Evolutionary conservation across 2,329 filamentous ascomycete species (phyloP).

Genomic region (Elsinoe arachidis): DNA sequence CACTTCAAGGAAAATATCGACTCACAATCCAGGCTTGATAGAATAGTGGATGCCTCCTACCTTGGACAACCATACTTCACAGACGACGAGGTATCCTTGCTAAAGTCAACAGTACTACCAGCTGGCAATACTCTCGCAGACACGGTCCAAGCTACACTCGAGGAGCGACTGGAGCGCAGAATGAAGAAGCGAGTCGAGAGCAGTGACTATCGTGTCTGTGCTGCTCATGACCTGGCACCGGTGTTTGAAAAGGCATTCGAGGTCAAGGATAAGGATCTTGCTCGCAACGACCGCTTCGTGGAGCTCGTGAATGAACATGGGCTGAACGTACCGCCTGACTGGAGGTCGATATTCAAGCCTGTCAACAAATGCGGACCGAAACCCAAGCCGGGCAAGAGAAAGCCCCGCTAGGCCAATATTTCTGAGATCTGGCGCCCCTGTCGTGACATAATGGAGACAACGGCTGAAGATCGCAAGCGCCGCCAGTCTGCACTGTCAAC

Average conservation of each 20-base stretch:
- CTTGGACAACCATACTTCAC: constrained; percentile 20
- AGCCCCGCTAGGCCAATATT: neutral
- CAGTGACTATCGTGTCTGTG: constrained; percentile 27
- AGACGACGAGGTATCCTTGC: constrained; percentile 2
- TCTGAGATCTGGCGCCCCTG: too few relatives aligned
- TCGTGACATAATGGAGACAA: too few relatives aligned
- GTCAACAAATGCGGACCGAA: neutral
- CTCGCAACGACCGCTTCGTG: constrained; percentile 17
- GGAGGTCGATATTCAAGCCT: constrained; percentile 1
- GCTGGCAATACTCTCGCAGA: constrained; percentile 18
- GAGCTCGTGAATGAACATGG: constrained; percentile 1
- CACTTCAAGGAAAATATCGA: neutral
- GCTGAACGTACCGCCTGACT: neutral
- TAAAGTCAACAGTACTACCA: neutral
- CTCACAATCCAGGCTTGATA: constrained; percentile 13
- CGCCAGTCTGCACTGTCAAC: too few relatives aligned
- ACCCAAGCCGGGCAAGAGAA: constrained; percentile 1
- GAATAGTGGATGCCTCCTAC: constrained; percentile 14
- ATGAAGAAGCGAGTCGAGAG: constrained; percentile 26
- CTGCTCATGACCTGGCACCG: constrained; percentile 29
- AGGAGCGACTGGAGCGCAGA: constrained; percentile 22
- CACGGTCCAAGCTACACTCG: neutral
- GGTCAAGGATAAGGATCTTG: constrained; percentile 24
- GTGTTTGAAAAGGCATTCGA: constrained; percentile 24
- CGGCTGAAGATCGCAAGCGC: too few relatives aligned